phyloP scores from a whole-genome alignment of 495 filamentous ascomycete genomes.

The Penicillium robsamsonii region DNA sequence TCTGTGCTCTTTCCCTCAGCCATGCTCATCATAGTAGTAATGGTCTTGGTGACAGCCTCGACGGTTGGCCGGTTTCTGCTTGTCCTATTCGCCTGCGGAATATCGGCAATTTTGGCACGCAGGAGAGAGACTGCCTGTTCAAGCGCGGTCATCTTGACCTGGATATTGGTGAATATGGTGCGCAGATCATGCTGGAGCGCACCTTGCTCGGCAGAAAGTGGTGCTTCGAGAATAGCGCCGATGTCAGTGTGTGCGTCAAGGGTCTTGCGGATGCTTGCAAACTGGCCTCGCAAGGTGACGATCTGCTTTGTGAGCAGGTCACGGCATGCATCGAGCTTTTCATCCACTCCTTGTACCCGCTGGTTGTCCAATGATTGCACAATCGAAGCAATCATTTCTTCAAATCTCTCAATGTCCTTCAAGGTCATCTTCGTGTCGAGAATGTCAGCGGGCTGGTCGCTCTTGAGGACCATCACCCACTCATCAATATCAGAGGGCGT shows the following conservation, averaged over 20 bases:
- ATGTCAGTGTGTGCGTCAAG: conserved; percentile 65
- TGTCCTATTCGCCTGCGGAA: conserved; percentile 38
- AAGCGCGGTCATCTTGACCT: conserved; percentile 69
- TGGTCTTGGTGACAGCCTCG: conserved; percentile 86
- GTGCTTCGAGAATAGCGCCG: conserved; percentile 58
- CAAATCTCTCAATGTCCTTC: conserved; percentile 65
- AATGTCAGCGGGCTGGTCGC: conserved; percentile 44
- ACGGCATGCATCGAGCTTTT: conserved; percentile 59
- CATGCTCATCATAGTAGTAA: conserved; percentile 89
- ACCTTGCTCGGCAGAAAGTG: conserved; percentile 78
- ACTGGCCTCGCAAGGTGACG: conserved; percentile 63
- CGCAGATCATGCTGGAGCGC: conserved; percentile 80
- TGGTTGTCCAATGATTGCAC: conserved; percentile 59
- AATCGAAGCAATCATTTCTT: conserved; percentile 55
- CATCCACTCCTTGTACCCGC: conserved; percentile 60
- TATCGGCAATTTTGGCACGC: conserved; percentile 69
- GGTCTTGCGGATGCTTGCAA: conserved; percentile 69
- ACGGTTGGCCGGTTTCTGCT: conserved; percentile 69
- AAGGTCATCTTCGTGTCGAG: conserved; percentile 66
- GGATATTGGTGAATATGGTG: conserved; percentile 62
- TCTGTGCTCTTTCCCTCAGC: conserved; percentile 82
- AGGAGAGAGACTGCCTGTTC: conserved; percentile 81
- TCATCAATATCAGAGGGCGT: conserved; percentile 54
- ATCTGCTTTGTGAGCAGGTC: conserved; percentile 61
- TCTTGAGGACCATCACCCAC: conserved; percentile 34